Evolutionary conservation across 75 land plant species (phyloP).

Genomic region (Gnetum montanum): DNA sequence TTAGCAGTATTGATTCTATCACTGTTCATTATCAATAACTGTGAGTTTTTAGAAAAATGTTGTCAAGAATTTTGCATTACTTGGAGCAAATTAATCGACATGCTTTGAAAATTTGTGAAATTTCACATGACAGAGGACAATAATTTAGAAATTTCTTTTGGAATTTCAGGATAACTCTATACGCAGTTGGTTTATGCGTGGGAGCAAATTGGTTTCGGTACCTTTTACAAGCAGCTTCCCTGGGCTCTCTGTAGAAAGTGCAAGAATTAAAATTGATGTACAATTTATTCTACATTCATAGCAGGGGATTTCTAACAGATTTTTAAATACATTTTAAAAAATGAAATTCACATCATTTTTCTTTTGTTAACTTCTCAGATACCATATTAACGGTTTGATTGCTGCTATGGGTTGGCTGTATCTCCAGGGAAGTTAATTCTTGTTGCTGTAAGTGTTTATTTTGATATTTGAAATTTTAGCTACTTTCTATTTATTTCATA

Average conservation of each 20-base stretch:
- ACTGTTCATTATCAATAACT: background rate
- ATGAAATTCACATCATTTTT: background rate
- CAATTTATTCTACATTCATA: conserved; percentile 5
- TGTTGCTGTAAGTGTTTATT: conserved; percentile 45
- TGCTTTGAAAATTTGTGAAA: no score
- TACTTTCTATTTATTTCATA: no score
- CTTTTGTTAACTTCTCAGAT: conserved; percentile 19
- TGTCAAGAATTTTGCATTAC: background rate
- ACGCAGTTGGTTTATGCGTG: conserved; percentile 35
- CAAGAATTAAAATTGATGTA: conserved; percentile 15
- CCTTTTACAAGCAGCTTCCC: conserved; percentile 24
- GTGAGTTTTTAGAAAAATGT: background rate
- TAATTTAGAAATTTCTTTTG: background rate
- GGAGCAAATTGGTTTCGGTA: conserved; percentile 13
- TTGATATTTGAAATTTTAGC: no score
- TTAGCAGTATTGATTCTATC: background rate
- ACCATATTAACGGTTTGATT: conserved; percentile 20
- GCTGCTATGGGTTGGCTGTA: conserved; percentile 48
- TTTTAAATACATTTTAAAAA: background rate
- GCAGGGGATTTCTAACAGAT: background rate
- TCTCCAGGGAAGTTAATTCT: conserved; percentile 47
- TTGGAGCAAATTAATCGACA: background rate
- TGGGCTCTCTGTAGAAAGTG: conserved; percentile 4
- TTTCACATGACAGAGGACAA: no score
- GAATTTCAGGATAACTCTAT: conserved; percentile 34